Evolutionary conservation across 1,139 yeast species (phyloP).

Genomic region (Entelexis sorbosivorans): DNA sequence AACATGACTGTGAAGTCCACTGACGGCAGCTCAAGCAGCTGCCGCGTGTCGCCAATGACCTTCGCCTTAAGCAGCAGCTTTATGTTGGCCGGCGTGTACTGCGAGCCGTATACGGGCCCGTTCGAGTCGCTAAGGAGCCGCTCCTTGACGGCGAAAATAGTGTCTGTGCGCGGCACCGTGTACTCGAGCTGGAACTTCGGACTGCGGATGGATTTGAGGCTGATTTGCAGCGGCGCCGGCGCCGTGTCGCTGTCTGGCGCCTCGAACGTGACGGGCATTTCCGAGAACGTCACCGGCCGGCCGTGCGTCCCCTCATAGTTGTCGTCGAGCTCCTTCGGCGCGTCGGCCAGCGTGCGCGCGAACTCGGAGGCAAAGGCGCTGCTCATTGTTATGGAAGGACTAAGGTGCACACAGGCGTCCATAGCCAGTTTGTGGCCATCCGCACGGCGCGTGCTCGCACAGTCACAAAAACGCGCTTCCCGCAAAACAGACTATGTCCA

Average conservation of each 20-base stretch:
- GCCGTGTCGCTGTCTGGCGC: background rate
- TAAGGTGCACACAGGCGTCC: background rate
- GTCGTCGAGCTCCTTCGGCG: constrained; percentile 15
- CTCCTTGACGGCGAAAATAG: constrained; percentile 27
- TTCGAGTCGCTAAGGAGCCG: constrained; percentile 27
- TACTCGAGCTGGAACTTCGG: constrained; percentile 28
- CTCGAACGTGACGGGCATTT: constrained; percentile 5
- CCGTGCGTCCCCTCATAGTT: constrained; percentile 17
- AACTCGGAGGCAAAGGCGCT: constrained; percentile 15
- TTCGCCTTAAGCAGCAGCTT: constrained; percentile 27
- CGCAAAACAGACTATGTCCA: too few species aligned
- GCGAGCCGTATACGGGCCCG: constrained; percentile 21
- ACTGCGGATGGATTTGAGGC: constrained; percentile 26
- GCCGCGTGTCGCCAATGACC: constrained; percentile 27
- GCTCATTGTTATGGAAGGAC: background rate
- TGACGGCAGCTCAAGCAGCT: constrained; percentile 18
- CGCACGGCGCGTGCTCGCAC: too few species aligned
- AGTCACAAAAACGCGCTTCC: too few species aligned
- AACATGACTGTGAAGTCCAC: constrained; percentile 25
- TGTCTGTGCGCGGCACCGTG: constrained; percentile 22
- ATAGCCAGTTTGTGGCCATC: too few species aligned
- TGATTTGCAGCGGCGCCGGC: constrained; percentile 19
- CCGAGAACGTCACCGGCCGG: constrained; percentile 12
- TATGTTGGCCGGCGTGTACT: constrained; percentile 21
- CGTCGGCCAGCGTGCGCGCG: constrained; percentile 14